Conservation (phyloP, 768 basidiomycete genomes). For the Gymnopilus junonius region DNA sequence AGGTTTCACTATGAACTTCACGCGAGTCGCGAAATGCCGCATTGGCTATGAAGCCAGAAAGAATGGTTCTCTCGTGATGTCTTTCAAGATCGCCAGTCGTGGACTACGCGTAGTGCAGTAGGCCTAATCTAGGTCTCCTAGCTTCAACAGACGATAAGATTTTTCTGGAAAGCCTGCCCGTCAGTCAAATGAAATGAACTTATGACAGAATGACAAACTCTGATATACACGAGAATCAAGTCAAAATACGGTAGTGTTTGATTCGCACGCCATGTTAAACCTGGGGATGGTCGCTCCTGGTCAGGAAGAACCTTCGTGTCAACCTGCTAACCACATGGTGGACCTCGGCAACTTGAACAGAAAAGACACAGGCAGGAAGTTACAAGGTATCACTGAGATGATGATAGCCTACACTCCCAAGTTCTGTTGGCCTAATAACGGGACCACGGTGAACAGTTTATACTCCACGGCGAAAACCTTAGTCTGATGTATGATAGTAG, state of each 20-base stretch:
- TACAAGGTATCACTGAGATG: not conserved
- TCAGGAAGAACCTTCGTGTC: not conserved
- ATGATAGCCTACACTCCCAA: not conserved
- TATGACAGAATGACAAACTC: not conserved
- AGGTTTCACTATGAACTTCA: not conserved
- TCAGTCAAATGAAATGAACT: not conserved
- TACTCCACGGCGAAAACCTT: too few species aligned
- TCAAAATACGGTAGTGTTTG: not conserved
- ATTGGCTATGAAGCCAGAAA: not conserved
- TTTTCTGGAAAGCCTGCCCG: slow-evolving; percentile 1
- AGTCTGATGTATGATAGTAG: too few species aligned
- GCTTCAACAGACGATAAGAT: not conserved
- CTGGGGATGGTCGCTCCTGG: not conserved
- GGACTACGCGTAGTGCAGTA: not conserved
- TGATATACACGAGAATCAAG: not conserved
- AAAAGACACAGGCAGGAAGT: not conserved
- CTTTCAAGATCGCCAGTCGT: not conserved
- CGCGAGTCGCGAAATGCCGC: not conserved
- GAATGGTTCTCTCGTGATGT: not conserved
- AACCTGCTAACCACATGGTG: not conserved
- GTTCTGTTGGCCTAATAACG: not conserved
- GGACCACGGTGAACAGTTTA: not conserved
- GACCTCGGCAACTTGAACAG: not conserved
- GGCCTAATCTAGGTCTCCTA: not conserved
- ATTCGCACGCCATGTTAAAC: not conserved